Base-by-base conservation (phyloP, 2,329 filamentous ascomycete species). In the Paracoccidioides brasiliensis region DNA sequence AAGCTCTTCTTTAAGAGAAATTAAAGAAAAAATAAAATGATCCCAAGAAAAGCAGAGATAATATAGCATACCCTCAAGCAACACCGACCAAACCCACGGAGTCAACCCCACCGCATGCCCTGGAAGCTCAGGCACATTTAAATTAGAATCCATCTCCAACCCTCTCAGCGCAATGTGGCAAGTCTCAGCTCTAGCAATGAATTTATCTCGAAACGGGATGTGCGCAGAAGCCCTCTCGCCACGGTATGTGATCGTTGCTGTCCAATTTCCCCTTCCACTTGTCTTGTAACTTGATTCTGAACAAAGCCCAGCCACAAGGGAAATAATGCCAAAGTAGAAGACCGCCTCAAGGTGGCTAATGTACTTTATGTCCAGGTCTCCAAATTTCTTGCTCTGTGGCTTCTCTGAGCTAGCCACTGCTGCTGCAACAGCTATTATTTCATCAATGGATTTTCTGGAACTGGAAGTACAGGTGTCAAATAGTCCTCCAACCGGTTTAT, bases 271-370 rank as follows among this genome's bases (percentile, higher is more conserved):
- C 33, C 50, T 46, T n/a, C 28, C 42, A 30, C 52, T 61, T 35
- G 59, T 52, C 28, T 56, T 60, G 57, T 62, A 68, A 0, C 63
- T 55, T 43, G 67, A 67, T 1, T 52, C 54, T 0, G 68, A 67
- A 5, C 57, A 46, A 8, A 70, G 60, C 6, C 58, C 48, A 9
- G 61, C 61, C 50, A 67, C 62, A 5, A 64, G 56, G 1, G 59
- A 55, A 5, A 72, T 45, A 1, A 68, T 62, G 9, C 66, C 66
- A 54, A 70, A 71, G 53, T 60, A 65, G 15, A 68, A 71, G 5
- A 71, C 45, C 0, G 64, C 59, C 22, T 64, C 57, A 4, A 58
- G 53, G n/a, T 54, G 51, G 7, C 53, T 56, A 49, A 68, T 38
- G 2, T 28, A 44, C 2, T 45, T 43, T 35, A 60, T 10, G 12